Base-by-base conservation (phyloP, 83 land plant species). In the Thuja plicata region DNA sequence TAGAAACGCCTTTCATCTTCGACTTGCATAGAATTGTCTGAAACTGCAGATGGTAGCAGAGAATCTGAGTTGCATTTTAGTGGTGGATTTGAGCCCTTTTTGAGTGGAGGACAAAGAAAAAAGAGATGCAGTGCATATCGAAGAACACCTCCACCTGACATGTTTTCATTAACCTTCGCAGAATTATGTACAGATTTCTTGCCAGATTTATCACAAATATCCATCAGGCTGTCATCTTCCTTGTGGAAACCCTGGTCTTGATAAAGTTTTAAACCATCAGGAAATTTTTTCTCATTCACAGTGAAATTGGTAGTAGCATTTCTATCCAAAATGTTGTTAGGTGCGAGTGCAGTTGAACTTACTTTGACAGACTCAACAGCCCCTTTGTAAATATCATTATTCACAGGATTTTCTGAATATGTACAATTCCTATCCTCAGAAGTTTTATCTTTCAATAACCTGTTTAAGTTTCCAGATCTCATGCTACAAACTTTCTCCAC, bases 81-180 rank as follows among this genome's bases (percentile, higher is more conserved):
- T 52, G 90, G 16, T 27, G 91, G 66, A 85, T 87, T 93, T 40
- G 87, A 89, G 43, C 76, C 76, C 86, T 88, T 96, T 84, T 91
- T 96, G 10, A 91, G 81, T 57, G 90, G 88, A 24, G 97, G 93
- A 77, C 99, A 97, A 79, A 97, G 85, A 87, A 98, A 98, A 21
- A 97, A 93, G 57, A 98, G 93, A 86, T 98, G 99, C 24, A 98
- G 94, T 30, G 99, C 99, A 92, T 98, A 98, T 19, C 99, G 93
- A 7, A 98, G 92, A 73, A 92, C 97, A 86, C 97, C 93, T 86
- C 88, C 82, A 52, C 90, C 93, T 79, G 90, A 37, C 2, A 84
- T 70, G 87, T 80, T 94, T 40, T 93, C 91, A 87, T 93, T 94
- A 66, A 90, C 88, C 86, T 90, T 95, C 35, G 86, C 84, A 57